These are phyloP conservation scores for Penicillium angulare DNA, from an alignment of 495 filamentous ascomycete species.

Conservation along the genomic window DNA sequence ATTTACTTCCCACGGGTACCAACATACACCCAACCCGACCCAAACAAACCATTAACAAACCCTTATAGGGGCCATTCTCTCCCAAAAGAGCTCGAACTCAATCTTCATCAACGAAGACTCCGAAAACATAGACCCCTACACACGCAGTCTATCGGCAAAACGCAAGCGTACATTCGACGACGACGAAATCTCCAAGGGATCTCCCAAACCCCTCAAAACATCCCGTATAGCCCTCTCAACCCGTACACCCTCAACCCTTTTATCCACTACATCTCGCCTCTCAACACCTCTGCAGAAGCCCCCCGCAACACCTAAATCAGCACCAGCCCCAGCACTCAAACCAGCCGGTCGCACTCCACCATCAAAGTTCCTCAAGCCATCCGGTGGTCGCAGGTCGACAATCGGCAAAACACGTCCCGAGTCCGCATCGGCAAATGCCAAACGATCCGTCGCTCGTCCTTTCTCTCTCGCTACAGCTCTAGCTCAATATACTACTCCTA, in stretches of 20 bases:
- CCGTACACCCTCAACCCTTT: slow-evolving; percentile 26
- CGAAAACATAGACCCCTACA: slow-evolving; percentile 78
- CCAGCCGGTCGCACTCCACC: slow-evolving; percentile 44
- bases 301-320: slow-evolving; percentile 37
- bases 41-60: slow-evolving; percentile 4
- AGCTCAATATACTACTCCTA: slow-evolving; percentile 32
- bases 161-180: slow-evolving; percentile 52
- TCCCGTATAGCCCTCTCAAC: slow-evolving; percentile 36
- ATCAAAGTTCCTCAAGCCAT: slow-evolving; percentile 32
- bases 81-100: slow-evolving; percentile 32
- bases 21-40: too few species aligned
- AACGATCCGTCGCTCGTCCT: slow-evolving; percentile 44
- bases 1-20: too few species aligned
- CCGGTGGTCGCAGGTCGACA: slow-evolving; percentile 36
- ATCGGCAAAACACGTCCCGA: slow-evolving; percentile 50
- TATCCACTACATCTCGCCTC: slow-evolving; percentile 22
- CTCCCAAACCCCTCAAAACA: slow-evolving; percentile 41
- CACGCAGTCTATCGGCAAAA: slow-evolving; percentile 66
- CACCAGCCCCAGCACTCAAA: slow-evolving; percentile 27
- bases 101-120: slow-evolving; percentile 57
- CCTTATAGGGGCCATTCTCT: slow-evolving; percentile 22
- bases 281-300: slow-evolving; percentile 37
- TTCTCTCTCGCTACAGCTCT: slow-evolving; percentile 82
- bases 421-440: too few species aligned
- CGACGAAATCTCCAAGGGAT: slow-evolving; percentile 43